Evolutionary conservation across 768 basidiomycete species (phyloP), one percentile per base, ranked within the genome.

Genomic region (Lentinula sp.): DNA sequence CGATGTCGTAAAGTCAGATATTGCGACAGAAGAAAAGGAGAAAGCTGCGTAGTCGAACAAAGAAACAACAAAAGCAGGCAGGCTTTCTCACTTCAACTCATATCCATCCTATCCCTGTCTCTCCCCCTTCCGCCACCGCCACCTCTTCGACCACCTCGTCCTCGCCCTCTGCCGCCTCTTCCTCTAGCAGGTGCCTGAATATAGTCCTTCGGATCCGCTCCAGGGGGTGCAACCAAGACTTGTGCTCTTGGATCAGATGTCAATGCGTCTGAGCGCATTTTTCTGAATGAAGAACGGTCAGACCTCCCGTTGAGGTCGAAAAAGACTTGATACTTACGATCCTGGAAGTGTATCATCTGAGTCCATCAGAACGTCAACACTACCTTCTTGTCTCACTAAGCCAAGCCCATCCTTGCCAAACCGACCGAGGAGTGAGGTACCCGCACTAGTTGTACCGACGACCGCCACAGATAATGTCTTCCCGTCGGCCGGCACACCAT

Each of bases 231-330:
- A 33, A 88, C 70, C 20, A 91, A 76, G 0, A 92, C 81, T 12
- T 81, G 78, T 4, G 90, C 88, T 32, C 90, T 84, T n/a, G 87
- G 81, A 62, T 82, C 82, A 20, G 75, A 74, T 36, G 91, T 71
- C 53, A 93, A 79, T 1, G 84, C 84, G 69, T 95, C 92, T 2
- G 92, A 93, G 57, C 92, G 89, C 79, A 95, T 79, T 83, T 93
- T 94, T 62, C 92, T 93, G 66, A 55, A 56, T 16, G 41, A 23
- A n/a, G 7, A 15, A 42, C 41, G n/a, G 4, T 43, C 8, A 33
- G 18, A n/a, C 2, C n/a, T n/a, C 15, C 13, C 4, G 7, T 16
- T 1, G 35, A 32, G 28, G 2, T 1, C 0, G 28, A 28, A 49
- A n/a, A 39, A 41, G 36, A 48, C 46, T 50, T 20, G 57, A 36